Evolutionary conservation across 179 eudicot species (phyloP).

Genomic region (Drosera spatulata): DNA sequence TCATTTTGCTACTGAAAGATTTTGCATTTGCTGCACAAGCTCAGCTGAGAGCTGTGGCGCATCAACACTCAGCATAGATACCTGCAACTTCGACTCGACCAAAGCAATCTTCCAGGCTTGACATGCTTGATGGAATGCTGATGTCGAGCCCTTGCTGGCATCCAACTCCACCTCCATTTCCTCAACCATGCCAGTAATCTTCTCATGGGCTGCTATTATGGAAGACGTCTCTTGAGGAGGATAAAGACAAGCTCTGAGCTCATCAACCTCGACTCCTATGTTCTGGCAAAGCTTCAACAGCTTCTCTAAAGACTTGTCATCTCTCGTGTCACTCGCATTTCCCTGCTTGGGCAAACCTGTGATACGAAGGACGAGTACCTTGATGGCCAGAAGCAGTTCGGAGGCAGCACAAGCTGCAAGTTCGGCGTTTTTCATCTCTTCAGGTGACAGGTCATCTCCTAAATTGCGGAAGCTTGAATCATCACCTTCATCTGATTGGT

Average conservation of each 20-base stretch:
- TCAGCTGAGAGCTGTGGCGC: conserved; percentile 19
- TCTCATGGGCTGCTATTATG: conserved; percentile 33
- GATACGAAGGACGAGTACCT: conserved; percentile 68
- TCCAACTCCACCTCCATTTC: conserved; percentile 42
- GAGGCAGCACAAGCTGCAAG: conserved; percentile 41
- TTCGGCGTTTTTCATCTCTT: conserved; percentile 66
- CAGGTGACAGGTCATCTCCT: conserved; percentile 63
- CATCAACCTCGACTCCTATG: conserved; percentile 61
- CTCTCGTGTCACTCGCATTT: conserved; percentile 11
- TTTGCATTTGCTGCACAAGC: conserved; percentile 37
- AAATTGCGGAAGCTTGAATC: conserved; percentile 36
- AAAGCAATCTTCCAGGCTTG: conserved; percentile 24
- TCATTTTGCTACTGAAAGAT: conserved; percentile 31
- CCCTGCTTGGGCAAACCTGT: conserved; percentile 46
- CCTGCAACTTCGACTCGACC: conserved; percentile 25
- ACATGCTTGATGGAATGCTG: conserved; percentile 40
- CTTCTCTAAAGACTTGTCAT: conserved; percentile 40
- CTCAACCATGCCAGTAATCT: conserved; percentile 23
- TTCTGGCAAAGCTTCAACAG: conserved; percentile 51
- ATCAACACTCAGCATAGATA: conserved; percentile 10
- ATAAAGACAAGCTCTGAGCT: conserved; percentile 86
- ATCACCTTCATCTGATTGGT: conserved; percentile 12
- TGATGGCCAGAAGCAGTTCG: conserved; percentile 33
- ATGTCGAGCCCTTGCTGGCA: conserved; percentile 28
- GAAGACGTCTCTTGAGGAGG: conserved; percentile 77